Percentiles rank a stretch among this genome's conserved stretches.
Evolutionary conservation across 208 protist genomes (phyloP).

Genomic region (Crithidia acanthocephali): DNA sequence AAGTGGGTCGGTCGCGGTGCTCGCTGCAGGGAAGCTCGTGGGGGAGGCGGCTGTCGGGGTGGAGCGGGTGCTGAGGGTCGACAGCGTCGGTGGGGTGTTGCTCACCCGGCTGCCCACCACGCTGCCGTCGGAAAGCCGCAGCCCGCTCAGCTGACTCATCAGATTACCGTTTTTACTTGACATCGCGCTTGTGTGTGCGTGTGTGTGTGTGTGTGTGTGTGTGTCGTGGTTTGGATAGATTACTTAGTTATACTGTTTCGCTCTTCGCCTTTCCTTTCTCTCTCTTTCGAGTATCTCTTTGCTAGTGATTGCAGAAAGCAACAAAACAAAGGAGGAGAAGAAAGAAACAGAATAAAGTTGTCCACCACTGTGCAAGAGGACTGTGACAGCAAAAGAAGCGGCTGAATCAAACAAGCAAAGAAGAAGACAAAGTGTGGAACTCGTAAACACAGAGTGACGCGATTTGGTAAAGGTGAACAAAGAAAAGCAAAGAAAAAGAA

Average conservation of each 20-base stretch:
- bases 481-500: too few species aligned
- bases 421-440: too few species aligned
- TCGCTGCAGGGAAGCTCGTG: conserved; percentile 23
- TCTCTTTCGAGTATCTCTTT: too few species aligned
- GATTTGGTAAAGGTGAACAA: too few species aligned
- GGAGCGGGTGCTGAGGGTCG: conserved; percentile 11
- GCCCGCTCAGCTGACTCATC: conserved; percentile 42
- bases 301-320: not conserved
- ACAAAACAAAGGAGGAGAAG: conserved; percentile 2
- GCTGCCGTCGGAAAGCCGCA: conserved; percentile 52
- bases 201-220: too few species aligned
- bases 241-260: not conserved
- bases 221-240: too few species aligned
- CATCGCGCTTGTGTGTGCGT: not conserved
- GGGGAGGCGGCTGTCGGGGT: conserved; percentile 18
- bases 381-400: too few species aligned
- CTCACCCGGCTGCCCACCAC: conserved; percentile 32
- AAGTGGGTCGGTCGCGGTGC: conserved; percentile 6
- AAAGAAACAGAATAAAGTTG: not conserved
- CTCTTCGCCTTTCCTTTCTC: too few species aligned
- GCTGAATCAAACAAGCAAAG: too few species aligned
- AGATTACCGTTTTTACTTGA: conserved; percentile 32
- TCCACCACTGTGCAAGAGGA: too few species aligned
- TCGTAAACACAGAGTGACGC: too few species aligned
- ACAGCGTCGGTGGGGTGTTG: conserved; percentile 28